Evolutionary conservation across 2,329 filamentous ascomycete species (phyloP).

Genomic region (Aspergillus sp.): DNA sequence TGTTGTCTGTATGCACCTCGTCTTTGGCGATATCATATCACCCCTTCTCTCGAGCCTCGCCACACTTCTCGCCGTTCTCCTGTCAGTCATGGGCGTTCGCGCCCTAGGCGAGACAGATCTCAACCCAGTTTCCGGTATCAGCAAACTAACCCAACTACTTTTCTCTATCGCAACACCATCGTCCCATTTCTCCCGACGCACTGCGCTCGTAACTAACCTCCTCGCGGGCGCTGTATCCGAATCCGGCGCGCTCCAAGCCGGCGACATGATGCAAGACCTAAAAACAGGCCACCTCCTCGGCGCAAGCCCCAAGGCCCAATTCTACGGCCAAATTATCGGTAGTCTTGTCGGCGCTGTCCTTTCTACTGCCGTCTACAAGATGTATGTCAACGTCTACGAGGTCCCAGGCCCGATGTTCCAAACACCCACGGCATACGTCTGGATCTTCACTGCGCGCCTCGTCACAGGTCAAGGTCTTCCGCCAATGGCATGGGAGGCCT

Average conservation of each 20-base stretch:
- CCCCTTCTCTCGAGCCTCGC: conserved; percentile 73
- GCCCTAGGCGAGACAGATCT: conserved; percentile 80
- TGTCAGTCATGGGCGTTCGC: conserved; percentile 65
- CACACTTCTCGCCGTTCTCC: conserved; percentile 76
- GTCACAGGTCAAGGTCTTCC: conserved; percentile 90
- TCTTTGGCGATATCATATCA: conserved; percentile 81
- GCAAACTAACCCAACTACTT: conserved; percentile 91
- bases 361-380: conserved; percentile 80
- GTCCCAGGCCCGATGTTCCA: conserved; percentile 89
- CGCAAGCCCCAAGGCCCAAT: conserved; percentile 90
- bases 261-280: conserved; percentile 94
- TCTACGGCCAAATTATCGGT: conserved; percentile 93
- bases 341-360: conserved; percentile 81
- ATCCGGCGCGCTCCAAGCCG: conserved; percentile 85
- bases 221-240: conserved; percentile 87
- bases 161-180: conserved; percentile 88
- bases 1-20: conserved; percentile 74
- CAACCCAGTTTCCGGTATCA: conserved; percentile 94
- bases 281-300: conserved; percentile 94
- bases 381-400: conserved; percentile 87
- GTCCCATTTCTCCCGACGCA: conserved; percentile 73
- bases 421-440: conserved; percentile 92
- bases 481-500: conserved; percentile 77
- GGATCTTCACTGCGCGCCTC: conserved; percentile 92
- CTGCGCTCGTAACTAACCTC: conserved; percentile 88